Evolutionary conservation across 2,329 filamentous ascomycete species (phyloP).

Genomic region (Colletotrichum sp.): DNA sequence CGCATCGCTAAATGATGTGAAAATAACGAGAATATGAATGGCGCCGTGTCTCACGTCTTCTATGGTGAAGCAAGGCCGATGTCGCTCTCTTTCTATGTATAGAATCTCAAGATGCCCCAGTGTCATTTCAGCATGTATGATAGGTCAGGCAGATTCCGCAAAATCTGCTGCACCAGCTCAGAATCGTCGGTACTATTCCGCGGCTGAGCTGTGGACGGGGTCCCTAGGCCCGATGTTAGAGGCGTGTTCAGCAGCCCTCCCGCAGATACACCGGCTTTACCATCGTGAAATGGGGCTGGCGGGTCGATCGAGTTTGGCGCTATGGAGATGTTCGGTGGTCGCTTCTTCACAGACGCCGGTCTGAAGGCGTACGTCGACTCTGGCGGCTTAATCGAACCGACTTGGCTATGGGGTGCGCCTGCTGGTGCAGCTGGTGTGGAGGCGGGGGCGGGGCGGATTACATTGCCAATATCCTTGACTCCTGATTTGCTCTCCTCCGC

Average conservation of each 20-base stretch:
- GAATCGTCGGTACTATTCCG: slow-evolving; percentile 30
- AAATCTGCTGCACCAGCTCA: slow-evolving; percentile 35
- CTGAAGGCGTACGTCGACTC: neutral
- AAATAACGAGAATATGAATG: neutral
- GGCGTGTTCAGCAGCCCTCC: neutral
- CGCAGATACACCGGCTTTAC: neutral
- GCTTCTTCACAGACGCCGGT: slow-evolving; percentile 4
- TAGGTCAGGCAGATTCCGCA: slow-evolving; percentile 46
- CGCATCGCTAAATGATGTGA: neutral
- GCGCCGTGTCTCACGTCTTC: neutral
- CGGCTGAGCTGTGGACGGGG: neutral
- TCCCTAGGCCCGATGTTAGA: neutral
- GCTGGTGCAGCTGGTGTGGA: neutral
- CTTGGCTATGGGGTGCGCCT: slow-evolving; percentile 2
- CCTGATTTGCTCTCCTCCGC: slow-evolving; percentile 5
- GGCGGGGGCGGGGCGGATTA: slow-evolving; percentile 13
- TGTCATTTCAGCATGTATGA: slow-evolving; percentile 50
- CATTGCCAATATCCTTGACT: slow-evolving; percentile 4
- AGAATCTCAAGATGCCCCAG: neutral
- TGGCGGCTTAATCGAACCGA: neutral
- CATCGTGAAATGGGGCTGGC: neutral
- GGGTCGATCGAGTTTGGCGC: neutral
- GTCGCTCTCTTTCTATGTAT: neutral
- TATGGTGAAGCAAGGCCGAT: neutral
- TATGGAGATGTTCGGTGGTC: slow-evolving; percentile 3